Evolutionary conservation across 495 filamentous ascomycete species (phyloP), one percentile per base, ranked within the genome.

Genomic region (Penicillium silybi): DNA sequence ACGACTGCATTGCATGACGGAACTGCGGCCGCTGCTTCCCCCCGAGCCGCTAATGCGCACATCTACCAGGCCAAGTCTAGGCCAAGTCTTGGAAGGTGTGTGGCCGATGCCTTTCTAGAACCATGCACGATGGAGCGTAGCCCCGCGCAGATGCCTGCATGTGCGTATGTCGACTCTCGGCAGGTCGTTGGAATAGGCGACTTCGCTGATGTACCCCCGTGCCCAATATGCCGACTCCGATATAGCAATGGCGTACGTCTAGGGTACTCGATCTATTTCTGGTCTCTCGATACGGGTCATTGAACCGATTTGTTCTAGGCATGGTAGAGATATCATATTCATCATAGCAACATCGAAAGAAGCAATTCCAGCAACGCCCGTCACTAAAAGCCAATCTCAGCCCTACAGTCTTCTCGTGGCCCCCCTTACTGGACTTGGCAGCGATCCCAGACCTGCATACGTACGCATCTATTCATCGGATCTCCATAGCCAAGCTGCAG

Each of bases 401-500:
- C 58, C 58, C 50, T 61, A 61, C 42, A n/a, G 26, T 13, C 16
- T 45, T 43, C 25, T n/a, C 26, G 16, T 29, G 22, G 15, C 13
- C 52, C 13, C 52, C 16, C 44, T 42, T 44, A 47, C 44, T 40
- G n/a, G 17, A 29, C 37, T 50, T 57, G 54, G 50, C 54, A 53
- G 19, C 35, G 19, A 54, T 29, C n/a, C 19, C 23, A 10, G 35
- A 16, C 35, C 25, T 34, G 39, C 26, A 29, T 29, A 16, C 13
- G 26, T 25, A 39, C 17, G 19, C 17, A 26, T 48, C 46, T 46
- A 56, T 27, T 49, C 17, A 20, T 8, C 7, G 7, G 67, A 64
- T 32, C 57, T 60, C 71, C 70, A 78, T 23, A 72, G 61, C 73
- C 74, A 80, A 16, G 62, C 63, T 50, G 58, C 53, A 50, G 65